Evolutionary conservation across 2,329 filamentous ascomycete genomes (phyloP).

Genomic region (Gliomastix tumulicola): DNA sequence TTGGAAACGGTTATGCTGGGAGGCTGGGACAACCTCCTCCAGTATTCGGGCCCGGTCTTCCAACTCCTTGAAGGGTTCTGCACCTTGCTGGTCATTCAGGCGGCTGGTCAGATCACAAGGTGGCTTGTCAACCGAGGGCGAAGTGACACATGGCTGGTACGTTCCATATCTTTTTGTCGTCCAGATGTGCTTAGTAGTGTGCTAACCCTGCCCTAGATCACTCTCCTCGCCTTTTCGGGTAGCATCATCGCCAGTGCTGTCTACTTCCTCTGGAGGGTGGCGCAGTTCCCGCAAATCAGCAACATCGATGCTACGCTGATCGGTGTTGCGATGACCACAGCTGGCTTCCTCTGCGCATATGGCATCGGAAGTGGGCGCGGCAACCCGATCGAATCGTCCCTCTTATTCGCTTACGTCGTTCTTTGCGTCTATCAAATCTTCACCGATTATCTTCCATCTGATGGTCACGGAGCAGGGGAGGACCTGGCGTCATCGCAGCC

Average conservation of each 20-base stretch:
- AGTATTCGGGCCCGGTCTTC: slow-evolving; percentile 90
- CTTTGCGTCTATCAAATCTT: slow-evolving; percentile 99
- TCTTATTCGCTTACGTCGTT: slow-evolving; percentile 96
- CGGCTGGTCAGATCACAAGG: slow-evolving; percentile 85
- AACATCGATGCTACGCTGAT: slow-evolving; percentile 91
- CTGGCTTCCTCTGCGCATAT: slow-evolving; percentile 86
- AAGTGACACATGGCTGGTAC: slow-evolving; percentile 94
- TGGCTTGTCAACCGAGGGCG: slow-evolving; percentile 91
- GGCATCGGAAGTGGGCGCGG: slow-evolving; percentile 91
- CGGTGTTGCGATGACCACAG: slow-evolving; percentile 85
- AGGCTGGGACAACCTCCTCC: slow-evolving; percentile 79
- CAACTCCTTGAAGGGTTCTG: slow-evolving; percentile 95
- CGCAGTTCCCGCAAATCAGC: slow-evolving; percentile 86
- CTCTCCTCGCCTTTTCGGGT: slow-evolving; percentile 78
- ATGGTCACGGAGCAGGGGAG: slow-evolving; percentile 43
- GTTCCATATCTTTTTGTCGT: slow-evolving; percentile 20
- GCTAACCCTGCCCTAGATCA: slow-evolving; percentile 57
- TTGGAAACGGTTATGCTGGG: slow-evolving; percentile 76
- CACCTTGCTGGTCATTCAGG: slow-evolving; percentile 91
- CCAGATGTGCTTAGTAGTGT: slow-evolving; percentile 1
- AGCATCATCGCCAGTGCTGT: slow-evolving; percentile 89
- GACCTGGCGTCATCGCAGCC: slow-evolving; percentile 51
- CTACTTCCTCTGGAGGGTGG: slow-evolving; percentile 94
- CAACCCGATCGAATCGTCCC: slow-evolving; percentile 89
- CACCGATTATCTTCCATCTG: slow-evolving; percentile 89